Percentiles rank a stretch among this genome's conserved stretches.
phyloP scores from a whole-genome alignment of 78 protist genomes.

The Isochrysis galbana region DNA sequence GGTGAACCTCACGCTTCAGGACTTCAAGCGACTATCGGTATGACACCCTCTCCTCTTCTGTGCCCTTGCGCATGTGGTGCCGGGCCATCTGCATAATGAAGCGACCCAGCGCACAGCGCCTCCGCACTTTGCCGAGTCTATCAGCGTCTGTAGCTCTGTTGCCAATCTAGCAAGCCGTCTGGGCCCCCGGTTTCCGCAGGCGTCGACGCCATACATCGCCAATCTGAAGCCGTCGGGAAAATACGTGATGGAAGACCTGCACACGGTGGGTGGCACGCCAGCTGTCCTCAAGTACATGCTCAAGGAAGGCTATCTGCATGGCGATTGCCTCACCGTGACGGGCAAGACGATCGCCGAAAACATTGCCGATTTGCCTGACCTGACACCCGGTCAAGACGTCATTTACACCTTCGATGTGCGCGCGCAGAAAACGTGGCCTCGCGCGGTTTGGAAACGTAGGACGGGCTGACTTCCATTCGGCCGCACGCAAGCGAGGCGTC shows the following conservation, averaged over 20 bases:
- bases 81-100: too few species aligned
- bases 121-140: too few species aligned
- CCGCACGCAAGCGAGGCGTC: not conserved
- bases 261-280: conserved; percentile 67
- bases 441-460: not conserved
- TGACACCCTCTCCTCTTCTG: not conserved
- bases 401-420: too few species aligned
- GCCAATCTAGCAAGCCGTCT: too few species aligned
- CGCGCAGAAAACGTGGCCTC: too few species aligned
- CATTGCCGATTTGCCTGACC: conserved; percentile 11
- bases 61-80: not conserved
- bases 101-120: too few species aligned
- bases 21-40: too few species aligned
- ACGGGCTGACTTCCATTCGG: not conserved
- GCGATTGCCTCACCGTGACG: conserved; percentile 62
- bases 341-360: conserved; percentile 76
- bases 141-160: too few species aligned
- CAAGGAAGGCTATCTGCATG: conserved; percentile 39
- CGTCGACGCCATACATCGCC: conserved; percentile 70
- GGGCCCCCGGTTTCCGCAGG: too few species aligned
- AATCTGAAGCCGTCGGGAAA: conserved; percentile 67
- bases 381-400: not conserved
- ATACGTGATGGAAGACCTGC: conserved; percentile 79
- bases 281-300: conserved; percentile 69
- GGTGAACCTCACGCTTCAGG: conserved; percentile 61